A percentile compares a stretch with the other conserved stretches of the same genome.
These are phyloP conservation scores for Cladophialophora exuberans DNA, from an alignment of 2,329 filamentous ascomycete species.

Conservation along the genomic window DNA sequence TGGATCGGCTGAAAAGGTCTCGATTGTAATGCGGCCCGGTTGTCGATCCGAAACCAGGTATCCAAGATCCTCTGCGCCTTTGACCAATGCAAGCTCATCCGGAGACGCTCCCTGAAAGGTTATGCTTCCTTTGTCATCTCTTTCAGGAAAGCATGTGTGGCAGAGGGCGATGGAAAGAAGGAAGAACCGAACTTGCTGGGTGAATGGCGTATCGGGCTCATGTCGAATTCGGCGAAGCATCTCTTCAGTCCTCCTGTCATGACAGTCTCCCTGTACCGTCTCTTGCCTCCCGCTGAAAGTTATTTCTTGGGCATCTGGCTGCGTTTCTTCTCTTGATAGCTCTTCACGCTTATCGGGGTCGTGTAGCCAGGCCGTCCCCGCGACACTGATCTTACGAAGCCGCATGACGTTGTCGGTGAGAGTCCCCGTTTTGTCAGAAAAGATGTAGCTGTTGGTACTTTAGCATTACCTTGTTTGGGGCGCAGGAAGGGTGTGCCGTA, in stretches of 20 bases:
- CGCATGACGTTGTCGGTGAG: slow-evolving; percentile 89
- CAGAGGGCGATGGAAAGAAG: slow-evolving; percentile 80
- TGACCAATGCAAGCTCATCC: slow-evolving; percentile 80
- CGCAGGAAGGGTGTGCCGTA: too few relatives aligned
- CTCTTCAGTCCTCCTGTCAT: slow-evolving; percentile 61
- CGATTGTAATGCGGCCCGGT: slow-evolving; percentile 68
- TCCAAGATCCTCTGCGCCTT: slow-evolving; percentile 79
- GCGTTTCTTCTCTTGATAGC: slow-evolving; percentile 39
- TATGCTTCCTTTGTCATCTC: slow-evolving; percentile 66
- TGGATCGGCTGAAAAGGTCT: slow-evolving; percentile 58
- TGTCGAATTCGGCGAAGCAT: slow-evolving; percentile 75
- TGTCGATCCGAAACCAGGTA: slow-evolving; percentile 75
- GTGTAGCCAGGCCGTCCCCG: slow-evolving; percentile 79
- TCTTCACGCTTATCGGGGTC: slow-evolving; percentile 70
- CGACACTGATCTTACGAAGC: slow-evolving; percentile 83
- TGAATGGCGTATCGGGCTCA: slow-evolving; percentile 74
- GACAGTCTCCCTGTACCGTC: slow-evolving; percentile 7
- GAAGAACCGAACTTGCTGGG: slow-evolving; percentile 75
- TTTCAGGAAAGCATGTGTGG: slow-evolving; percentile 82
- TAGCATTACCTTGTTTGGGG: too few relatives aligned
- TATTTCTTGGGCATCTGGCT: too few relatives aligned
- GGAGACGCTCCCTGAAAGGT: slow-evolving; percentile 83
- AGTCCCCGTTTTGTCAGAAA: slow-evolving; percentile 90
- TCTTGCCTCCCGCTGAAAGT: too few relatives aligned
- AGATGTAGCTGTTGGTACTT: slow-evolving; percentile 80